Conservation (phyloP, 371 early-diverging fungal genomes). For the Syncephalastrum sp. region DNA sequence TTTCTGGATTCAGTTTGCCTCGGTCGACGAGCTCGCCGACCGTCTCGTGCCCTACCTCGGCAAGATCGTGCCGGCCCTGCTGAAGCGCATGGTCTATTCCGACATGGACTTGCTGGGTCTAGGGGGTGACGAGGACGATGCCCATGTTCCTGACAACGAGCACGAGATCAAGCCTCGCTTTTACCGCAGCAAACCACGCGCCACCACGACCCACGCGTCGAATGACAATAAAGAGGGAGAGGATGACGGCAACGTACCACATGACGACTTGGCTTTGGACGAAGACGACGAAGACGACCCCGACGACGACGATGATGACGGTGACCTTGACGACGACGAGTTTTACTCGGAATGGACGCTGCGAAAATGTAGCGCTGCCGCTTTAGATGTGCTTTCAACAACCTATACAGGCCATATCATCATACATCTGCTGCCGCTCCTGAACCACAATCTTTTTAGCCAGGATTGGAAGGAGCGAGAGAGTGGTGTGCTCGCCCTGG, state of each 20-base stretch:
- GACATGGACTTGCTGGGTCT: slow-evolving; percentile 80
- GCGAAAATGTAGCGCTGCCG: slow-evolving; percentile 94
- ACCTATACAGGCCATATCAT: slow-evolving; percentile 78
- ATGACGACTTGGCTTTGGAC: slow-evolving; percentile 3
- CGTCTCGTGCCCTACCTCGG: slow-evolving; percentile 74
- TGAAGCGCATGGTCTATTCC: slow-evolving; percentile 89
- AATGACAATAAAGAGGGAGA: neutral
- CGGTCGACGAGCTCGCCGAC: slow-evolving; percentile 60
- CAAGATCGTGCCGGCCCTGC: slow-evolving; percentile 78
- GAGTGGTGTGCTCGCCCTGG: slow-evolving; percentile 91
- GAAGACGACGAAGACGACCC: slow-evolving; percentile 47
- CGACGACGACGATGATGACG: slow-evolving; percentile 82
- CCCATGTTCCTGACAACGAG: slow-evolving; percentile 71
- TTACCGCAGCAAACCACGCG: slow-evolving; percentile 45
- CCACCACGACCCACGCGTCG: neutral
- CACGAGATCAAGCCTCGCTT: slow-evolving; percentile 85
- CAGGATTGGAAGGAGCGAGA: slow-evolving; percentile 88
- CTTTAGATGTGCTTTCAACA: slow-evolving; percentile 84
- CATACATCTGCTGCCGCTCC: slow-evolving; percentile 71
- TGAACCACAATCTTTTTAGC: slow-evolving; percentile 74
- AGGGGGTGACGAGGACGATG: slow-evolving; percentile 73
- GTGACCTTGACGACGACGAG: slow-evolving; percentile 89
- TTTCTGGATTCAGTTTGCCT: slow-evolving; percentile 93
- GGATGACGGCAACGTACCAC: neutral
- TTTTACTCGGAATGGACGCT: slow-evolving; percentile 91